Percentiles rank a stretch among this genome's conserved stretches.
These are phyloP conservation scores for Podospora anserina DNA, from an alignment of 495 filamentous ascomycete genomes.

Conservation along the genomic window DNA sequence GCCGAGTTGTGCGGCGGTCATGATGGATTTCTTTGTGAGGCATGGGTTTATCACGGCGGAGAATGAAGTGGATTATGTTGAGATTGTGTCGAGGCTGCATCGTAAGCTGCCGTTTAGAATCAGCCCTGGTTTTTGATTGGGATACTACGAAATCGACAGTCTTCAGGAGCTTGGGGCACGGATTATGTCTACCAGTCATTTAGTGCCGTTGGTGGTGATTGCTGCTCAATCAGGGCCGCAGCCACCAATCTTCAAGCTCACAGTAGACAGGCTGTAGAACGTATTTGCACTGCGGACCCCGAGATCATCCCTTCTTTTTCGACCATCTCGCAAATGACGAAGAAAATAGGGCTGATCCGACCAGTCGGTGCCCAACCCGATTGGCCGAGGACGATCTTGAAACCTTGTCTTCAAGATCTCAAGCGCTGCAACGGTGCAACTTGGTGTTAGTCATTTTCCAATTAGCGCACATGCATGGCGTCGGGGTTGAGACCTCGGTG, in stretches of 20 bases:
- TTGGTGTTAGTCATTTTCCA: neutral
- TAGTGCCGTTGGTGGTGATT: too few relatives aligned
- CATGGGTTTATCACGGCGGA: slow-evolving; percentile 52
- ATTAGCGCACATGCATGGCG: neutral
- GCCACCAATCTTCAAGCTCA: too few relatives aligned
- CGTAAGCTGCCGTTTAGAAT: slow-evolving; percentile 40
- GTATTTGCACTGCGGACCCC: too few relatives aligned
- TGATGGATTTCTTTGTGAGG: slow-evolving; percentile 54
- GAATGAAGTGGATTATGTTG: slow-evolving; percentile 48
- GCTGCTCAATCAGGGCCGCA: too few relatives aligned
- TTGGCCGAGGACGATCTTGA: neutral
- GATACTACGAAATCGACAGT: too few relatives aligned
- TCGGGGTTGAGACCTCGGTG: neutral
- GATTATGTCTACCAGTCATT: too few relatives aligned
- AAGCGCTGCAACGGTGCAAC: neutral
- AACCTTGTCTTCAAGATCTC: neutral
- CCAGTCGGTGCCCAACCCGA: neutral
- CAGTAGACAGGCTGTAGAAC: too few relatives aligned
- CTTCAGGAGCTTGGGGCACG: too few relatives aligned
- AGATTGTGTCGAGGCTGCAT: slow-evolving; percentile 49
- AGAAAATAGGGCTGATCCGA: neutral
- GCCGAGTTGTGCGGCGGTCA: slow-evolving; percentile 47
- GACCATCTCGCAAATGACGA: neutral
- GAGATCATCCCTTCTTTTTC: too few relatives aligned
- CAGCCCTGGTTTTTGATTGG: neutral